phyloP scores from a whole-genome alignment of 306 rosid species.

The Quercus gilva region DNA sequence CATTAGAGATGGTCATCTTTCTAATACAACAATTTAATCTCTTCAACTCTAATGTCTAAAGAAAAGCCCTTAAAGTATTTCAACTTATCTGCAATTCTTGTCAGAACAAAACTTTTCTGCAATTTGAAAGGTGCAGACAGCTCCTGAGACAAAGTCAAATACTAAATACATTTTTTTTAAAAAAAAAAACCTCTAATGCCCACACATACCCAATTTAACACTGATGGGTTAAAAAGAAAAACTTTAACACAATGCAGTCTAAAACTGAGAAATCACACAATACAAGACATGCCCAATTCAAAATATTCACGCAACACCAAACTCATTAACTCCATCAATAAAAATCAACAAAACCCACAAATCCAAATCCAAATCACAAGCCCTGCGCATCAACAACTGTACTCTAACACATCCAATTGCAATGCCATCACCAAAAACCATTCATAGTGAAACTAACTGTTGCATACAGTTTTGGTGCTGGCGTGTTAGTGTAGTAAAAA shows the following conservation, averaged over 20 bases:
- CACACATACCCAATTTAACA: neutral
- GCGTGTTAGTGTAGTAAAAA: no score
- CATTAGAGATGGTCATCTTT: neutral
- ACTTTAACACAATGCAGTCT: neutral
- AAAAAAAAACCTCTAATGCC: neutral
- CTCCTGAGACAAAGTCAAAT: neutral
- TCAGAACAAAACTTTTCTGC: neutral
- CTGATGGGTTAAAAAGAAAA: neutral
- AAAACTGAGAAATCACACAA: neutral
- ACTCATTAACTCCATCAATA: neutral
- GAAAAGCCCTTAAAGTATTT: neutral
- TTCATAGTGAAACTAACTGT: neutral
- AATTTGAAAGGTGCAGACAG: neutral
- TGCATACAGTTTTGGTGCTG: no score
- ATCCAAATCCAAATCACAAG: neutral
- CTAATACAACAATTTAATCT: neutral
- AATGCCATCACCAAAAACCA: neutral
- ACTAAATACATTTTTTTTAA: neutral
- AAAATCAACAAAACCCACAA: neutral
- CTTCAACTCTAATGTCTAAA: neutral
- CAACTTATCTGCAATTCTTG: neutral
- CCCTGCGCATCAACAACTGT: neutral
- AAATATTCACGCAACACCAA: neutral
- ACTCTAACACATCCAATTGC: neutral
- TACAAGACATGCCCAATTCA: neutral